These are phyloP conservation scores for Cyclocybe aegerita DNA, from an alignment of 768 basidiomycete species.

Conservation along the genomic window DNA sequence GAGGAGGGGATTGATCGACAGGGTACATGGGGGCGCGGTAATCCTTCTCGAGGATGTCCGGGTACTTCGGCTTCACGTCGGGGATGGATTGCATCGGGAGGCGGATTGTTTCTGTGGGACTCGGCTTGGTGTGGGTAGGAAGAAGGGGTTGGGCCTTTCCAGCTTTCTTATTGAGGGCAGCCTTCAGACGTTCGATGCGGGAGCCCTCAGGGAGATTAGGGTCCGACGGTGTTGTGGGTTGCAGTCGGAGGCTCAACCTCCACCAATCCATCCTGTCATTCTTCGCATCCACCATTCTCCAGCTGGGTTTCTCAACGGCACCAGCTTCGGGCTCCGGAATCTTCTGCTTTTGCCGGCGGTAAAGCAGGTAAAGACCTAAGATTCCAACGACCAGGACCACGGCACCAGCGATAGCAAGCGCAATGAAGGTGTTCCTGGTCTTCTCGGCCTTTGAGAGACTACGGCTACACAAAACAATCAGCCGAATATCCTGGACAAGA, in stretches of 20 bases:
- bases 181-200: constrained; percentile 21
- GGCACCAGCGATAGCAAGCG: constrained; percentile 19
- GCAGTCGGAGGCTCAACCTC: constrained; percentile 19
- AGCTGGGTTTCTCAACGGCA: constrained; percentile 19
- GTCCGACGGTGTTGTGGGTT: constrained; percentile 4
- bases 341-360: constrained; percentile 21
- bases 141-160: constrained; percentile 9
- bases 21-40: constrained; percentile 23
- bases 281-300: constrained; percentile 28
- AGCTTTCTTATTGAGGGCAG: constrained; percentile 21
- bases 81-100: constrained; percentile 28
- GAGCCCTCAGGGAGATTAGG: constrained; percentile 8
- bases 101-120: constrained; percentile 24
- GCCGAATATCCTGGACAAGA: neutral
- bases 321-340: constrained; percentile 24
- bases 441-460: constrained; percentile 16
- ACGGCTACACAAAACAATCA: constrained; percentile 7
- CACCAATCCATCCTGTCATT: constrained; percentile 28
- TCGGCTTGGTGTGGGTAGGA: constrained; percentile 12
- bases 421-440: constrained; percentile 20
- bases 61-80: constrained; percentile 31
- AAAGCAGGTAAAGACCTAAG: constrained; percentile 20
- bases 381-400: constrained; percentile 20
- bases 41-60: constrained; percentile 34
- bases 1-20: constrained; percentile 14